Evolutionary conservation across 129 eudicot species (phyloP).

Genomic region (Flaveria brownii): DNA sequence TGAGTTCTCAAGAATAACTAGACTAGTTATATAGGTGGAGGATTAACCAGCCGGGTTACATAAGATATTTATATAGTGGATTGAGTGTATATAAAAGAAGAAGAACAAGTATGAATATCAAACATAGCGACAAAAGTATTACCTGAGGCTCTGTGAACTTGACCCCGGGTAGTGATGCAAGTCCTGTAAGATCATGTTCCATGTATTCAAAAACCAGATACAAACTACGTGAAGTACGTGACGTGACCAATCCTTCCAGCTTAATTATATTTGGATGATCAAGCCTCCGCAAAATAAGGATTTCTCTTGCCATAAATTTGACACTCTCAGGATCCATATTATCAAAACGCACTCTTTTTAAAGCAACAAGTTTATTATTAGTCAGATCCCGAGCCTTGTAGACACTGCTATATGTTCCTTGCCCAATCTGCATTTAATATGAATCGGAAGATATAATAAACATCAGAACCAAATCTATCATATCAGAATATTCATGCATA

Average conservation of each 20-base stretch:
- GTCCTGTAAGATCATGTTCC: conserved; percentile 56
- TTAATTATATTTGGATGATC: conserved; percentile 59
- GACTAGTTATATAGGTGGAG: no score
- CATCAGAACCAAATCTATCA: not conserved
- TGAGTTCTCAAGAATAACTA: no score
- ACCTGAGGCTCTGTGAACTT: conserved; percentile 49
- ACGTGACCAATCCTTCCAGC: conserved; percentile 47
- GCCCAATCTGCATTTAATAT: conserved; percentile 44
- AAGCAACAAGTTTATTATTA: conserved; percentile 54
- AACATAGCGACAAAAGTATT: not conserved
- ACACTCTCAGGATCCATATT: conserved; percentile 60
- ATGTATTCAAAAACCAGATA: conserved; percentile 54
- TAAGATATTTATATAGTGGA: no score
- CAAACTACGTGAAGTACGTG: conserved; percentile 37
- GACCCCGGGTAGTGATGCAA: conserved; percentile 38
- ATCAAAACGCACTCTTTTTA: conserved; percentile 74
- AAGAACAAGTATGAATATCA: not conserved
- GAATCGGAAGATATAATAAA: not conserved
- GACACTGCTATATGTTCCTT: conserved; percentile 48
- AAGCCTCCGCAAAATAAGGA: conserved; percentile 41
- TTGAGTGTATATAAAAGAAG: not conserved
- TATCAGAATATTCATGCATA: not conserved
- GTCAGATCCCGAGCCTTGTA: conserved; percentile 41
- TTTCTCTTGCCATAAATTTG: conserved; percentile 48
- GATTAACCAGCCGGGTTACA: no score